Percentiles rank a stretch among this genome's conserved stretches.
Conservation (phyloP, 495 filamentous ascomycete genomes). For the Lasiosphaeris hirsuta region DNA sequence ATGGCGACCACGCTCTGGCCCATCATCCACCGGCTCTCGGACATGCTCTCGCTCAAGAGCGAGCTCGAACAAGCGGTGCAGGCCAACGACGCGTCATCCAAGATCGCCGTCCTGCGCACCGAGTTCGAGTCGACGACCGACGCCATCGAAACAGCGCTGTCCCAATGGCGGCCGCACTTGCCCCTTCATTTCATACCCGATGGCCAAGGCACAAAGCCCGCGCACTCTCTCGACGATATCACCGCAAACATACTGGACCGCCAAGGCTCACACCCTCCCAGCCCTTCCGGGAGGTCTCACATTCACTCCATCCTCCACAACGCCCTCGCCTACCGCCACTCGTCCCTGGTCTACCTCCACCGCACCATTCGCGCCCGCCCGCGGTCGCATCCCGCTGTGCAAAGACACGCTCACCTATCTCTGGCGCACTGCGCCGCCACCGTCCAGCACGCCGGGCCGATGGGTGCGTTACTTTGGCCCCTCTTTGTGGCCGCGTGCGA, state of each 20-base stretch:
- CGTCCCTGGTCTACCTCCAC: slow-evolving; percentile 59
- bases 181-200: slow-evolving; percentile 29
- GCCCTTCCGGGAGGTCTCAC: slow-evolving; percentile 23
- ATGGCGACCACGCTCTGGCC: slow-evolving; percentile 62
- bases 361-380: slow-evolving; percentile 48
- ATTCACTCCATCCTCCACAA: slow-evolving; percentile 55
- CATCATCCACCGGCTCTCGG: slow-evolving; percentile 58
- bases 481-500: slow-evolving; percentile 59
- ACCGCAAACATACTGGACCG: not conserved
- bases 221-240: not conserved
- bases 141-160: slow-evolving; percentile 55
- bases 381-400: slow-evolving; percentile 44
- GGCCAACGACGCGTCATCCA: slow-evolving; percentile 35
- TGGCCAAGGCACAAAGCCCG: not conserved
- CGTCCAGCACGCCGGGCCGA: slow-evolving; percentile 50
- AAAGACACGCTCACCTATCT: slow-evolving; percentile 47
- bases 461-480: slow-evolving; percentile 60
- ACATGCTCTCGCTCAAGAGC: slow-evolving; percentile 49
- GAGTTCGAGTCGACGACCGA: slow-evolving; percentile 54
- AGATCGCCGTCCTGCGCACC: slow-evolving; percentile 50
- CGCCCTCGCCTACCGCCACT: slow-evolving; percentile 60
- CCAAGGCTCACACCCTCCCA: slow-evolving; percentile 10
- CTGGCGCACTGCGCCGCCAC: slow-evolving; percentile 53
- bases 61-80: slow-evolving; percentile 46
- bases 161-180: slow-evolving; percentile 50